Evolutionary conservation across 73 alveolate species (phyloP).

Genomic region (Paramecium pentaurelia): DNA sequence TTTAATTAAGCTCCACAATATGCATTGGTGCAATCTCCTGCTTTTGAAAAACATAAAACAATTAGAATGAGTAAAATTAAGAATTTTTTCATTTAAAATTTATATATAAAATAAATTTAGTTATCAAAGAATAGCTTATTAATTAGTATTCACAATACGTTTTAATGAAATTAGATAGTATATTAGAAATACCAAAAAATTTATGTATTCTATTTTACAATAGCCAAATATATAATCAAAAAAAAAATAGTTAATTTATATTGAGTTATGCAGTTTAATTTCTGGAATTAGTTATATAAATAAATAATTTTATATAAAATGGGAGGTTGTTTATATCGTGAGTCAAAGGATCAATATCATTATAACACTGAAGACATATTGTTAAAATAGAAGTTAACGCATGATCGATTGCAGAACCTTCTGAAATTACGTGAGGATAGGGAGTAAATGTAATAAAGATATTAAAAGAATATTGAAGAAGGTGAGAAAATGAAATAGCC

Average conservation of each 20-base stretch:
- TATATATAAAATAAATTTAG: not conserved
- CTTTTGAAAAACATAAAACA: not conserved
- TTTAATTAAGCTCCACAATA: not conserved
- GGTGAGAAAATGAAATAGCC: not conserved
- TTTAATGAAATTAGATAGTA: too few relatives aligned
- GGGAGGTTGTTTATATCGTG: not conserved
- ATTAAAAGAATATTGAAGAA: not conserved
- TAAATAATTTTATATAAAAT: too few relatives aligned
- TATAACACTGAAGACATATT: not conserved
- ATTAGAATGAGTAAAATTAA: not conserved
- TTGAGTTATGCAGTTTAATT: not conserved
- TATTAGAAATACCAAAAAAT: too few relatives aligned
- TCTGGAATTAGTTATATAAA: not conserved
- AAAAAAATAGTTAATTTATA: too few relatives aligned
- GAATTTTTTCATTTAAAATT: not conserved
- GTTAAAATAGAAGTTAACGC: not conserved
- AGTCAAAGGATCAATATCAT: not conserved
- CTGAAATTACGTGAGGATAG: not conserved
- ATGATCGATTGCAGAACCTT: not conserved
- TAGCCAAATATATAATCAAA: too few relatives aligned
- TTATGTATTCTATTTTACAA: too few relatives aligned
- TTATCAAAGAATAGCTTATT: too few relatives aligned
- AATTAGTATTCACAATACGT: too few relatives aligned
- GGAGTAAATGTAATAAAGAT: constrained; percentile 23
- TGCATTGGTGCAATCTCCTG: not conserved